phyloP scores from a whole-genome alignment of 352 stramenopile species.

The Plasmopara viticola region DNA sequence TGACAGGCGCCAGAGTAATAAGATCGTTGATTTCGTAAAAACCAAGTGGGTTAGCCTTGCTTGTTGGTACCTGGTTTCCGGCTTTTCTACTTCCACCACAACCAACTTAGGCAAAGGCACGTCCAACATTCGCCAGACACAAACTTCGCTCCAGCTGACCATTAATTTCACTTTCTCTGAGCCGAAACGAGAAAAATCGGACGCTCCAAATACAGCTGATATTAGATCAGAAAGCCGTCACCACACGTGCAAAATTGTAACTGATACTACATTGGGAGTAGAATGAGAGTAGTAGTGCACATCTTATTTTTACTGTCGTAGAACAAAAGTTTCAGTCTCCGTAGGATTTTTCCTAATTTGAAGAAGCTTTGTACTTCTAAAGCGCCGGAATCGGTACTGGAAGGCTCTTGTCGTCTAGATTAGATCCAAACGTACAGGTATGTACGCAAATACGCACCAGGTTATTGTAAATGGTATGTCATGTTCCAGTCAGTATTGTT shows the following conservation, averaged over 20 bases:
- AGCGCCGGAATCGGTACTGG: conserved; percentile 3
- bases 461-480: too few relatives aligned
- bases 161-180: conserved; percentile 11
- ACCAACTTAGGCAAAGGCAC: conserved; percentile 5
- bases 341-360: not conserved
- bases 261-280: not conserved
- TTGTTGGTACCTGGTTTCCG: conserved; percentile 5
- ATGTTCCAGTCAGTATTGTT: too few relatives aligned
- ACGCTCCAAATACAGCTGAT: conserved; percentile 11
- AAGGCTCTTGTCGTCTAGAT: conserved; percentile 6
- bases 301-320: too few relatives aligned
- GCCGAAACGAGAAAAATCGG: conserved; percentile 9
- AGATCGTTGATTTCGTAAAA: conserved; percentile 8
- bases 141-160: conserved; percentile 17
- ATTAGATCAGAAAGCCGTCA: conserved; percentile 13
- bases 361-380: conserved; percentile 3
- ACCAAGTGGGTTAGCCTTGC: conserved; percentile 13
- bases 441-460: too few relatives aligned
- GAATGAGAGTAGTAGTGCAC: not conserved
- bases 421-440: conserved; percentile 5
- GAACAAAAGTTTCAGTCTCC: not conserved
- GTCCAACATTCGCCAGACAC: conserved; percentile 10
- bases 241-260: conserved; percentile 1
- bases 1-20: conserved; percentile 5
- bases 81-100: conserved; percentile 13